Percentiles rank a stretch among this genome's conserved stretches.
These are phyloP conservation scores for Coemansia sp. DNA, from an alignment of 192 early-diverging fungal species.

Conservation along the genomic window DNA sequence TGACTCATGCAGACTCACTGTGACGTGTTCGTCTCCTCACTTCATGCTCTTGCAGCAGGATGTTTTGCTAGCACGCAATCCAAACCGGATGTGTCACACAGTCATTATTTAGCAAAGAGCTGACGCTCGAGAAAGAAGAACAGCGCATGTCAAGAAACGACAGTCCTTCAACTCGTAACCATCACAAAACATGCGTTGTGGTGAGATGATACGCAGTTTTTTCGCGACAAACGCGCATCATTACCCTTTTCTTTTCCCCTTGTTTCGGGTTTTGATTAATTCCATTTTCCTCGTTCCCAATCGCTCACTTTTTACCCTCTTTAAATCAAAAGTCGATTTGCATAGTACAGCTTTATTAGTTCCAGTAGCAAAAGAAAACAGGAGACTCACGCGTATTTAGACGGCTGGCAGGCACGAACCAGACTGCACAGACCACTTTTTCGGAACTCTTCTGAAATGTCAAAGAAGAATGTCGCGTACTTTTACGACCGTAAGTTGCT, in stretches of 20 bases:
- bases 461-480: conserved; percentile 51
- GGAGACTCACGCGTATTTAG: neutral
- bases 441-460: conserved; percentile 11
- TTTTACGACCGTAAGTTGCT: conserved; percentile 53
- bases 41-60: no score
- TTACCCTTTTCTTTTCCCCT: conserved; percentile 5
- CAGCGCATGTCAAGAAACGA: neutral
- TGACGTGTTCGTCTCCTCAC: neutral
- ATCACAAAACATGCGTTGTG: neutral
- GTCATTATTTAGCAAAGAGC: no score
- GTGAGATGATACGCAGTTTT: neutral
- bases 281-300: conserved; percentile 3
- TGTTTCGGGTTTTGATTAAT: neutral
- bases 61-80: neutral
- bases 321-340: neutral
- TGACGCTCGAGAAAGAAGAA: neutral
- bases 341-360: neutral
- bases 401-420: no score
- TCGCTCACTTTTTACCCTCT: neutral
- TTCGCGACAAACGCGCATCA: neutral
- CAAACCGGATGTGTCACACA: neutral
- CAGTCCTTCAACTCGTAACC: neutral
- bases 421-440: conserved; percentile 1
- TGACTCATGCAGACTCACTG: neutral
- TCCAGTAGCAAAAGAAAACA: neutral